These are phyloP conservation scores for Posidonia australis DNA, from an alignment of 106 monocot genomes.

Conservation along the genomic window DNA sequence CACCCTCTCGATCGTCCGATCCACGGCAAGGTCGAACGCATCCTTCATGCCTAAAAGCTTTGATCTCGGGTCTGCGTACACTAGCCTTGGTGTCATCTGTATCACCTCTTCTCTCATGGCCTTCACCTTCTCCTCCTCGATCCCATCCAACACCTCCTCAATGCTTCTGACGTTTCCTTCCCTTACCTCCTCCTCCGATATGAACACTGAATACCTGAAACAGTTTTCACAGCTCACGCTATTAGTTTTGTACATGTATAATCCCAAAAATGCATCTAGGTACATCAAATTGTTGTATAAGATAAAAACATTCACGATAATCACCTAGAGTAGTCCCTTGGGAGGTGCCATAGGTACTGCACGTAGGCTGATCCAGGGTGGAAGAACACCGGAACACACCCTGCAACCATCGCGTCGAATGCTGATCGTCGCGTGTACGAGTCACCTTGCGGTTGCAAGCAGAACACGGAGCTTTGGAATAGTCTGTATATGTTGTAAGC, in stretches of 20 bases:
- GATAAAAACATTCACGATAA: not conserved
- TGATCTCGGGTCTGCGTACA: slow-evolving; percentile 36
- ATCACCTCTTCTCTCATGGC: slow-evolving; percentile 49
- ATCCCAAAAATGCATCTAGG: not conserved
- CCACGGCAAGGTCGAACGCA: slow-evolving; percentile 58
- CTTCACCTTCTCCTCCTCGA: slow-evolving; percentile 23
- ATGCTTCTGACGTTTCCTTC: slow-evolving; percentile 28
- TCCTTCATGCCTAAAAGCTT: slow-evolving; percentile 26
- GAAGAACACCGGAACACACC: slow-evolving; percentile 74
- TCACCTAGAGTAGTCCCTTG: slow-evolving; percentile 13
- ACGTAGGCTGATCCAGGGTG: slow-evolving; percentile 45
- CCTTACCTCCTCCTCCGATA: slow-evolving; percentile 47
- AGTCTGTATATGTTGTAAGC: not conserved
- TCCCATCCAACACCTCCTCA: slow-evolving; percentile 29
- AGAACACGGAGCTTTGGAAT: slow-evolving; percentile 42
- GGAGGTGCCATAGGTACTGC: slow-evolving; percentile 58
- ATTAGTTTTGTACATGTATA: too few species aligned
- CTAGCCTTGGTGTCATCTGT: slow-evolving; percentile 32
- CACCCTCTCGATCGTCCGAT: slow-evolving; percentile 43
- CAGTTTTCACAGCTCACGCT: too few species aligned
- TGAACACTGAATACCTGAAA: slow-evolving; percentile 43
- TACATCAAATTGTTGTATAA: not conserved
- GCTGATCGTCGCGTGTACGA: slow-evolving; percentile 49
- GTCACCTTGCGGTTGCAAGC: slow-evolving; percentile 62
- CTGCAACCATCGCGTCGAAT: slow-evolving; percentile 57